Evolutionary conservation across 1,284 basidiomycete species (phyloP), one percentile per base, ranked within the genome.

Genomic region (Moesziomyces globuligerus): DNA sequence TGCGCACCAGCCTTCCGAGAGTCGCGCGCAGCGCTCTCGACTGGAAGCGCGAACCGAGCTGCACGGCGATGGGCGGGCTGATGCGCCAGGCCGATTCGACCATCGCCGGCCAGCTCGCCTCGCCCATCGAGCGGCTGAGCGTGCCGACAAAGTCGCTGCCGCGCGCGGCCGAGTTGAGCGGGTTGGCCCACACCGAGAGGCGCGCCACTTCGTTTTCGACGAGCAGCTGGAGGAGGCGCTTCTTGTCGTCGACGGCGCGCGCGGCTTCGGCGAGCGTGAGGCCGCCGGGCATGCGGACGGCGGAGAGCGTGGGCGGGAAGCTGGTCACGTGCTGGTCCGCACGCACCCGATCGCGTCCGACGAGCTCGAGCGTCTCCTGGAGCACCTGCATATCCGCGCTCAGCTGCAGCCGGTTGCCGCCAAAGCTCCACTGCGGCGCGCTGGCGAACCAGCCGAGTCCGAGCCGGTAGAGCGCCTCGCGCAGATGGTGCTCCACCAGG

Each of bases 181-280:
- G 92, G 82, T 98, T 98, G 45, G 86, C 86, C 96, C 96, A 98
- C 1, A 98, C 94, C 4, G 86, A 87, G 44, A 98, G 84, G 13
- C 93, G 87, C 75, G 87, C 89, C 40, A 95, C 89, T 81, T 99
- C 96, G 79, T 92, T 94, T 82, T 96, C 93, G 11, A 94, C 88
- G 13, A 98, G 86, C 4, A 95, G 84, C 45, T 90, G 87, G 24
- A 98, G 84, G 45, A 77, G 40, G 36, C 67, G 15, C 50, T 81
- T 77, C 56, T 49, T 48, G 38, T 62, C 56, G 21, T 52, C 59
- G 40, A 74, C 48, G 15, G 49, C 24, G 42, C 55, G 49, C 34
- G 57, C 40, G 17, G 70, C 72, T 25, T 72, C 67, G 17, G 66
- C 52, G 17, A 80, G 43, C 18, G 75, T 71, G 47, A 72, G 24